Base-by-base conservation (phyloP, 768 basidiomycete genomes). In the Mycena capillaripes region DNA sequence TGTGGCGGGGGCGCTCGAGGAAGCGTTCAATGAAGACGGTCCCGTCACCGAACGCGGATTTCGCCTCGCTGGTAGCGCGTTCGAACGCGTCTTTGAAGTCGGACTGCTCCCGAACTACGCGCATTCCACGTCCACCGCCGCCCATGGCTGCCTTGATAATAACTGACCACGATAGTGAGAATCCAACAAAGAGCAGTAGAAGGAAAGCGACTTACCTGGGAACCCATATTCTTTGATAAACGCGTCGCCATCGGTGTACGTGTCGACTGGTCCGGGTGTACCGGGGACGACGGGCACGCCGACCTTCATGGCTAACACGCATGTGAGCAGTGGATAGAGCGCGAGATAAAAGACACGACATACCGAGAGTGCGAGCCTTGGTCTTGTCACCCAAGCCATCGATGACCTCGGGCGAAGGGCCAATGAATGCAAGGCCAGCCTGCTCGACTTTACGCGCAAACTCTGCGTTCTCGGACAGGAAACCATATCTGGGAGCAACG, bases 141-240 rank as follows among this genome's bases (percentile, higher is more conserved):
- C 97, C 97, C 95, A 98, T 97, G 11, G 97, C 97, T 44, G 98
- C 98, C 85, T 99, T 99, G 90, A 99, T 98, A 82, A 99, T 98
- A 65, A 99, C 96, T 92, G 69, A 34, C 70, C n/a, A 17, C 12
- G 38, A 57, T 30, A 42, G 36, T 23, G 57, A 60, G 52, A 36
- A 68, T n/a, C 25, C 27, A 52, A 46, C 32, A 25, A 32, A 16
- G 56, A 16, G 53, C 61, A 55, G 34, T 29, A 30, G 34, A 12
- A 36, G 30, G 38, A 57, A 59, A 17, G 57, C 58, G 32, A 79
- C 84, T 73, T 69, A 92, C 93, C 91, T 78, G 97, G 97, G 86
- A 98, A 98, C 17, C 97, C 97, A 81, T 97, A 92, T 84, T 99
- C 95, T 76, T 97, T 91, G 80, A 98, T 95, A 85, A 99, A 99